Evolutionary conservation across 495 filamentous ascomycete genomes (phyloP), one percentile per base, ranked within the genome.

Genomic region (Friedmanniomyces simplex): DNA sequence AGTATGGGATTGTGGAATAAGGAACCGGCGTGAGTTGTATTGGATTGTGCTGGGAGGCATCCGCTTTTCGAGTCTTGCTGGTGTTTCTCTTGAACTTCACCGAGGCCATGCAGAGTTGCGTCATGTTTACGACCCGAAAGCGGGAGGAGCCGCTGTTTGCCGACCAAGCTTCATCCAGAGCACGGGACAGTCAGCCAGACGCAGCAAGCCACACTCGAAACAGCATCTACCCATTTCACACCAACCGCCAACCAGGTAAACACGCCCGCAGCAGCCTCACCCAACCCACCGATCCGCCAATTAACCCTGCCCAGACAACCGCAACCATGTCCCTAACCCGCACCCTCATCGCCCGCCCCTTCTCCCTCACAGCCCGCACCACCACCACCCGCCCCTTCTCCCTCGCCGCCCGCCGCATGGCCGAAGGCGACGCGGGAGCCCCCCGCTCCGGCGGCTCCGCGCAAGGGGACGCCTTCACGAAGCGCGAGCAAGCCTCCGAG

Each of bases 401-500:
- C 52, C 68, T 55, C 58, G 52, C 67, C 10, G 41, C 68, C 42
- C 66, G 69, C 41, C 43, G 53, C 21, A 74, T 72, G 72, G 66
- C 72, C 48, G 74, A 72, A 63, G 76, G 76, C 39, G 72, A 73
- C 22, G 71, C 75, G 25, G 76, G 76, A 24, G 75, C 72, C 22
- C 66, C 77, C 16, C 66, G 76, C 46, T 67, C 76, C 20, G 65
- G 67, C 20, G 76, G 76, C 18, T 55, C 66, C 49, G 69, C 67
- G 41, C 55, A 54, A 62, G 60, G 66, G 60, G 93, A 99, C 69
- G 77, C 85, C 50, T 99, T 96, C 80, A 85, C 85, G 68, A 82
- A 83, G 69, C 89, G 93, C 63, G 93, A 99, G 74, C 83, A 83
- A 61, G 91, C 91, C 58, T 78, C 77, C 68, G 93, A 99, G 74